A percentile compares a stretch with the other conserved stretches of the same genome.
Evolutionary conservation across 768 basidiomycete species (phyloP).

Genomic region (Galerina sulciceps): DNA sequence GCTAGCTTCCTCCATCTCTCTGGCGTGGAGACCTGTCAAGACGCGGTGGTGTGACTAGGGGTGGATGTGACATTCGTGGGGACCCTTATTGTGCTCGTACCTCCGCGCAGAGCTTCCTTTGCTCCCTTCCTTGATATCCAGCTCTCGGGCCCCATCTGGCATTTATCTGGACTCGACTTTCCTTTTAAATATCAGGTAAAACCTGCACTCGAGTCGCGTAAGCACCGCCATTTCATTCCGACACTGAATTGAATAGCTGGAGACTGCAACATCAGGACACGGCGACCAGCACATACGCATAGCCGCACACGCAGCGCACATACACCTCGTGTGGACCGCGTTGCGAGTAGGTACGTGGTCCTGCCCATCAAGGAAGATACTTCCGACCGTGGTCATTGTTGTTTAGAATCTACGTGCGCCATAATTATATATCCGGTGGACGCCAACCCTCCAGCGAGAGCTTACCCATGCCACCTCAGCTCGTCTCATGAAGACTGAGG

Average conservation of each 20-base stretch:
- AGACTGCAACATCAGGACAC: slow-evolving; percentile 2
- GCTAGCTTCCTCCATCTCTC: slow-evolving; percentile 16
- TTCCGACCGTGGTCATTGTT: slow-evolving; percentile 6
- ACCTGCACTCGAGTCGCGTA: background rate
- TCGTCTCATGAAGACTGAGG: slow-evolving; percentile 23
- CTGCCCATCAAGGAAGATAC: slow-evolving; percentile 3
- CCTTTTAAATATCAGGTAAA: background rate
- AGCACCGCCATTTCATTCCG: background rate
- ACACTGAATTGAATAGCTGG: background rate
- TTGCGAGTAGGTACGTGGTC: slow-evolving; percentile 8
- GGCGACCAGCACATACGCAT: slow-evolving; percentile 6
- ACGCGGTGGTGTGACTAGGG: slow-evolving; percentile 32
- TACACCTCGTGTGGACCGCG: slow-evolving; percentile 23
- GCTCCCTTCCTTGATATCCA: slow-evolving; percentile 9
- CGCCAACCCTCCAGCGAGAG: slow-evolving; percentile 1
- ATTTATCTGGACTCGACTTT: background rate
- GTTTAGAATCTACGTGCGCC: background rate
- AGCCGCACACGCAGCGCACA: slow-evolving; percentile 12
- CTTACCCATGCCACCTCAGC: slow-evolving; percentile 20
- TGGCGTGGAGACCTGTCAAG: slow-evolving; percentile 27
- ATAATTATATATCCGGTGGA: slow-evolving; percentile 14
- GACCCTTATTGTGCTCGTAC: slow-evolving; percentile 23
- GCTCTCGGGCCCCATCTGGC: background rate
- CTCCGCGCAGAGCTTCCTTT: slow-evolving; percentile 9
- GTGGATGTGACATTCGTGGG: slow-evolving; percentile 26